Base-by-base conservation (phyloP, 306 rosid species). In the Glycine soja region DNA sequence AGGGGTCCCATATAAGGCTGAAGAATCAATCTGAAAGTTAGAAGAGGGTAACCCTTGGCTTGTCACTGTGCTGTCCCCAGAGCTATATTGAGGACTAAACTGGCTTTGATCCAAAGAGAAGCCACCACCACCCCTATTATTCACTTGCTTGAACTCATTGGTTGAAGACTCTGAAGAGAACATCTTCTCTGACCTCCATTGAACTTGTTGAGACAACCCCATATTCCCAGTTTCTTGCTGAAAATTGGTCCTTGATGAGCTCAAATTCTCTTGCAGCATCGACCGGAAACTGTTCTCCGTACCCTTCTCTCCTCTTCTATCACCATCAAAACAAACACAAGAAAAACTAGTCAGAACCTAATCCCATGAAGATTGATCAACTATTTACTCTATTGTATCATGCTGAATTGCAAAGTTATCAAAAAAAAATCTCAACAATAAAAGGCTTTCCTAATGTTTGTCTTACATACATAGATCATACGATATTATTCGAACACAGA, bases 1-100 rank as follows among this genome's bases (percentile, higher is more conserved):
- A 34, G 92, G 82, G 71, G 51, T 89, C 8, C 89, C 98, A 50
- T 69, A 69, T 46, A 69, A 10, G 77, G 78, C 56, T 16, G 74
- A 69, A 8, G 91, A 85, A 71, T 91, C 97, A 78, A 92, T 86
- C 4, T 85, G 90, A 75, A 83, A 90, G 78, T 70, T 87, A 3
- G 92, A 63, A 10, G 91, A 67, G 73, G 57, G 12, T 81, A 90
- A 45, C 53, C 91, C 94, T 75, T 90, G 95, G 73, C 86, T 89
- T 47, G 97, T 91, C 34, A 90, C 88, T 1, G 87, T 86, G 75
- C 97, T 90, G 16, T 94, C 94, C 13, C 92, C 91, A 46, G 97
- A 90, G 46, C 94, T 92, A 74, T 94, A 94, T 53, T 88, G 95
- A 66, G 97, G 97, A 74, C 97, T 92, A 74, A 89, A 94, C 84